These are phyloP conservation scores for Bipolaris sorokiniana DNA, from an alignment of 2,329 filamentous ascomycete genomes.

Conservation along the genomic window DNA sequence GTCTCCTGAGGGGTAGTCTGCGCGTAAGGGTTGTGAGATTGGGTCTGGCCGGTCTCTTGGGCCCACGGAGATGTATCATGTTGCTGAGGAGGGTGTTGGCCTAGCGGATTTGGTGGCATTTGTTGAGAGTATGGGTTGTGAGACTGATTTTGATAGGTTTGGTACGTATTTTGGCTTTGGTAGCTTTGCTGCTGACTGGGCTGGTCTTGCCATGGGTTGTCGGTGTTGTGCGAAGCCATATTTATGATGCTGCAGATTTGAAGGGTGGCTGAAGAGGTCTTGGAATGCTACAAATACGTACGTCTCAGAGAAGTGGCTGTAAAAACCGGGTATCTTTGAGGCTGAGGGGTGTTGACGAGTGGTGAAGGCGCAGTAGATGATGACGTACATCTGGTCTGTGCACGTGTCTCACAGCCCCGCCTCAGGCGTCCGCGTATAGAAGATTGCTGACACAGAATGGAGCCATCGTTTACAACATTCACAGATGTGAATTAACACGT, in stretches of 20 bases:
- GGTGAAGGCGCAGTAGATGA: constrained; percentile 16
- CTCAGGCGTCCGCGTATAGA: background rate
- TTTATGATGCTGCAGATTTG: constrained; percentile 2
- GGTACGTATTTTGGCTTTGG: constrained; percentile 31
- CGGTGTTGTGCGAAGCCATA: constrained; percentile 28
- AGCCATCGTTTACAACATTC: background rate
- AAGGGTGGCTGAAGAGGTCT: background rate
- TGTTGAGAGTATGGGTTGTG: constrained; percentile 17
- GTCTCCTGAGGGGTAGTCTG: constrained; percentile 14
- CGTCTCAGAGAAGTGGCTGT: constrained; percentile 3
- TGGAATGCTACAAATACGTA: background rate
- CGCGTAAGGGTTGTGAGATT: constrained; percentile 13
- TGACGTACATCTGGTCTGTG: constrained; percentile 21
- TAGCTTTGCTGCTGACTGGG: constrained; percentile 24
- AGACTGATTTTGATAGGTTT: constrained; percentile 28
- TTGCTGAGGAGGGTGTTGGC: constrained; percentile 14
- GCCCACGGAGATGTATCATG: constrained; percentile 20
- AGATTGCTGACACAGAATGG: background rate
- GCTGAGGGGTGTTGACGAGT: constrained; percentile 20
- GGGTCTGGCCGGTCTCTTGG: constrained; percentile 15
- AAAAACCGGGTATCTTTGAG: constrained; percentile 18
- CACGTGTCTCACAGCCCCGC: constrained; percentile 24
- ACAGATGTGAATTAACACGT: background rate
- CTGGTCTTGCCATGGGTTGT: constrained; percentile 36
- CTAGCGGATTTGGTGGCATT: constrained; percentile 9